These are phyloP conservation scores for Ophidiomyces ophidiicola DNA, from an alignment of 2,329 filamentous ascomycete species.

Conservation along the genomic window DNA sequence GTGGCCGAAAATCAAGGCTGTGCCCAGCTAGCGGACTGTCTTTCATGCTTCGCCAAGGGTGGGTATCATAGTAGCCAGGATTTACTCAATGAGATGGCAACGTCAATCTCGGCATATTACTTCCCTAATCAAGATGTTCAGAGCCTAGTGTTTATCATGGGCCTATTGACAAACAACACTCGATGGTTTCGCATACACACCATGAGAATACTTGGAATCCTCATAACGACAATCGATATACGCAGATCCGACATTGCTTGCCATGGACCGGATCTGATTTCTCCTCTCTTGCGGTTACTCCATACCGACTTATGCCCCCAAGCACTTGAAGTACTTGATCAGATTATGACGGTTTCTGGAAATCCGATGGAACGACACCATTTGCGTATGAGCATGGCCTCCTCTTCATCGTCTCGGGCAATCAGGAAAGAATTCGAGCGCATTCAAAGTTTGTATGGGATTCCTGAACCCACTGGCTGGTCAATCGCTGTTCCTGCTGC, in stretches of 20 bases:
- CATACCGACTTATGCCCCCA: constrained; percentile 92
- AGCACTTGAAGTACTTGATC: constrained; percentile 80
- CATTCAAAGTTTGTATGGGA: constrained; percentile 88
- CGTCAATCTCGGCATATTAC: constrained; percentile 62
- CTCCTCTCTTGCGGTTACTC: constrained; percentile 73
- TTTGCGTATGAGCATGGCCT: constrained; percentile 95
- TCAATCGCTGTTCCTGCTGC: constrained; percentile 85
- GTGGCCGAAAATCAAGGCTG: constrained; percentile 64
- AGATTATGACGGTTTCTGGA: constrained; percentile 87
- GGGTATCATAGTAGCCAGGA: constrained; percentile 58
- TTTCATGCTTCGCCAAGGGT: constrained; percentile 57
- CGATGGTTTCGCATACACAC: constrained; percentile 87
- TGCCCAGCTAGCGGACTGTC: constrained; percentile 52
- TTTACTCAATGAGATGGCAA: constrained; percentile 62
- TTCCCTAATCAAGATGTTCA: constrained; percentile 73
- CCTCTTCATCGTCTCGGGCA: constrained; percentile 62
- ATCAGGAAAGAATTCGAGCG: constrained; percentile 90
- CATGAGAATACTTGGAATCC: constrained; percentile 73
- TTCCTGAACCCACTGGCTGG: constrained; percentile 92
- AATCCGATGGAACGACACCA: constrained; percentile 90
- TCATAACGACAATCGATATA: constrained; percentile 89
- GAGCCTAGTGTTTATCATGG: constrained; percentile 79
- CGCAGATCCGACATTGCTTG: constrained; percentile 75
- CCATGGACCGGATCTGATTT: constrained; percentile 89
- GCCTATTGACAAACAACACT: constrained; percentile 75